Evolutionary conservation across 306 rosid species (phyloP).

Genomic region (Vigna mungo): DNA sequence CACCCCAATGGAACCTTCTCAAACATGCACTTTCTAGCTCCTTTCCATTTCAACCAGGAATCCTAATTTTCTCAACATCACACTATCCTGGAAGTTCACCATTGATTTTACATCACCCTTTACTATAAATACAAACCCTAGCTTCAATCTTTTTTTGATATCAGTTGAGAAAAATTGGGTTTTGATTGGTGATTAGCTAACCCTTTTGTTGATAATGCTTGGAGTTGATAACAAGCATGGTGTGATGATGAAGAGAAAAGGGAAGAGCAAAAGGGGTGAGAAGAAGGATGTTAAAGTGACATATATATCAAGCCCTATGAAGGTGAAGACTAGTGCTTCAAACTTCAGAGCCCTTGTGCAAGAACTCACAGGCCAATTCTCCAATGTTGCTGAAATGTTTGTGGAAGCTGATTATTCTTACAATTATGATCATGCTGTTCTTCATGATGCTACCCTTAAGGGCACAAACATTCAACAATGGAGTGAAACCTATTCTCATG

Average conservation of each 20-base stretch:
- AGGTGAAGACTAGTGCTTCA: slow-evolving; percentile 76
- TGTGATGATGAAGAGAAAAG: slow-evolving; percentile 39
- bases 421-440: background rate
- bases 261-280: slow-evolving; percentile 38
- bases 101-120: too few relatives aligned
- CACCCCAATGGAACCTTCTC: slow-evolving; percentile 25
- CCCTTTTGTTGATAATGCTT: slow-evolving; percentile 1
- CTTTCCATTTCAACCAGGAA: slow-evolving; percentile 46
- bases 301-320: slow-evolving; percentile 87
- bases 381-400: slow-evolving; percentile 66
- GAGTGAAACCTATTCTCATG: slow-evolving; percentile 16
- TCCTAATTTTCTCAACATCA: background rate
- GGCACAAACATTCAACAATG: slow-evolving; percentile 31
- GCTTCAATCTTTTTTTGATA: background rate
- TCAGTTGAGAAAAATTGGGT: background rate
- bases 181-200: background rate
- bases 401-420: slow-evolving; percentile 43
- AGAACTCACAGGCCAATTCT: slow-evolving; percentile 77
- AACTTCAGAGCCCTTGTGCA: slow-evolving; percentile 83
- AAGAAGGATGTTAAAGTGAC: slow-evolving; percentile 66
- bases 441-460: slow-evolving; percentile 10
- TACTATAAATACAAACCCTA: slow-evolving; percentile 35
- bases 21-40: background rate
- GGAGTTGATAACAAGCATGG: slow-evolving; percentile 41
- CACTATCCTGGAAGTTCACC: slow-evolving; percentile 43